Percentiles rank a stretch among this genome's conserved stretches.
Conservation (phyloP, 2,329 filamentous ascomycete genomes). For the Basipetospora sp. region DNA sequence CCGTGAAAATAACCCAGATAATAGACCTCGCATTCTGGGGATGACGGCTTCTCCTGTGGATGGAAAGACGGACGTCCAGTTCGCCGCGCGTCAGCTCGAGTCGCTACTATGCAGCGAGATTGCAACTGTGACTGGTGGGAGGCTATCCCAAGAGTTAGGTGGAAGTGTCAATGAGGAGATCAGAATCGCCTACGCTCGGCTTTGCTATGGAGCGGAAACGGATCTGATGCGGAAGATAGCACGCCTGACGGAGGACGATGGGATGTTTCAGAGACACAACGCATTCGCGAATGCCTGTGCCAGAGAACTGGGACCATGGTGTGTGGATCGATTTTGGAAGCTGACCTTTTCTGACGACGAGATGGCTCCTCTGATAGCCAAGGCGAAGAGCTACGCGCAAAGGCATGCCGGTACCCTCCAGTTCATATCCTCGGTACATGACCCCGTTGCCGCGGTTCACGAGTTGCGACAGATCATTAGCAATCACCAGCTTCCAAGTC, state of each 20-base stretch:
- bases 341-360: constrained; percentile 51
- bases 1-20: constrained; percentile 24
- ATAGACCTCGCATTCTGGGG: constrained; percentile 67
- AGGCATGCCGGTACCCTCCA: not conserved
- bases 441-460: constrained; percentile 25
- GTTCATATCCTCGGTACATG: not conserved
- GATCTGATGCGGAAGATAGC: constrained; percentile 45
- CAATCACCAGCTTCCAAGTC: constrained; percentile 29
- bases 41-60: constrained; percentile 97
- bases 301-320: constrained; percentile 65
- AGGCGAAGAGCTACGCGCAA: constrained; percentile 18
- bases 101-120: constrained; percentile 66
- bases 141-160: constrained; percentile 13
- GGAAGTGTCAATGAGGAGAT: constrained; percentile 34
- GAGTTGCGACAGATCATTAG: constrained; percentile 42
- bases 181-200: constrained; percentile 25
- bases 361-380: constrained; percentile 43
- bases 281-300: constrained; percentile 43
- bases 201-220: constrained; percentile 44
- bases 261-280: constrained; percentile 41
- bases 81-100: constrained; percentile 62
- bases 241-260: constrained; percentile 23
- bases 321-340: constrained; percentile 67
- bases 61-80: constrained; percentile 55
- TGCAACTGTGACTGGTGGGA: constrained; percentile 46